phyloP scores from a whole-genome alignment of 108 stramenopile species.

The Hondaea fermentalgiana region DNA sequence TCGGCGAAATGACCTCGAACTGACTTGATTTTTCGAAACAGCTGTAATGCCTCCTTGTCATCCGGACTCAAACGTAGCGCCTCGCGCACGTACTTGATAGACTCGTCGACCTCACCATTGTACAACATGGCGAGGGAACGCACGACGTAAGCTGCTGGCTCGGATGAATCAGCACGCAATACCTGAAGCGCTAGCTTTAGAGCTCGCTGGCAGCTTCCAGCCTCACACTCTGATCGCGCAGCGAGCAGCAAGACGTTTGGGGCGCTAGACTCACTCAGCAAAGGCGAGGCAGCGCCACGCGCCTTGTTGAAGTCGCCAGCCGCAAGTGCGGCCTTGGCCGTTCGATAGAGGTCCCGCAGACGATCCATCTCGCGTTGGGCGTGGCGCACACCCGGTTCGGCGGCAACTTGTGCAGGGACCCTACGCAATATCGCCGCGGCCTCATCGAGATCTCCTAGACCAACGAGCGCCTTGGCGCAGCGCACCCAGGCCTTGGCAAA shows the following conservation, averaged over 20 bases:
- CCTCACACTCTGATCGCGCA: background rate
- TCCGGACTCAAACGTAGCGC: slow-evolving; percentile 5
- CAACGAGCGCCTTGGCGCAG: background rate
- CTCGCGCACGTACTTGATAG: background rate
- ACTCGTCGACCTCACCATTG: background rate
- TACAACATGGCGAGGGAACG: background rate
- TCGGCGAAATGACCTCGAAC: background rate
- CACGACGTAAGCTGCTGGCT: background rate
- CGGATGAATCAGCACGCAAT: background rate
- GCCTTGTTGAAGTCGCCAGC: background rate
- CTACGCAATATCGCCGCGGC: background rate
- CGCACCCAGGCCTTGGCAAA: background rate
- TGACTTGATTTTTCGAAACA: background rate
- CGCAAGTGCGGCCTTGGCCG: background rate
- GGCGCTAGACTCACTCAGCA: background rate
- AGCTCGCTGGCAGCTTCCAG: background rate
- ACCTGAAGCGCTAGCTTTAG: slow-evolving; percentile 12
- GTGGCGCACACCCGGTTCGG: background rate
- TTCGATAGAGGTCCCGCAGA: background rate
- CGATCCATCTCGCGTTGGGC: background rate
- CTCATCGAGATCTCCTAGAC: background rate
- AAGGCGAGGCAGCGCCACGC: background rate
- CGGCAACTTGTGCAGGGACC: background rate
- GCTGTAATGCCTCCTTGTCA: background rate
- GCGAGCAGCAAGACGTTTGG: background rate